Evolutionary conservation across 1,139 yeast species (phyloP).

Genomic region (Kluyveromyces sp.): DNA sequence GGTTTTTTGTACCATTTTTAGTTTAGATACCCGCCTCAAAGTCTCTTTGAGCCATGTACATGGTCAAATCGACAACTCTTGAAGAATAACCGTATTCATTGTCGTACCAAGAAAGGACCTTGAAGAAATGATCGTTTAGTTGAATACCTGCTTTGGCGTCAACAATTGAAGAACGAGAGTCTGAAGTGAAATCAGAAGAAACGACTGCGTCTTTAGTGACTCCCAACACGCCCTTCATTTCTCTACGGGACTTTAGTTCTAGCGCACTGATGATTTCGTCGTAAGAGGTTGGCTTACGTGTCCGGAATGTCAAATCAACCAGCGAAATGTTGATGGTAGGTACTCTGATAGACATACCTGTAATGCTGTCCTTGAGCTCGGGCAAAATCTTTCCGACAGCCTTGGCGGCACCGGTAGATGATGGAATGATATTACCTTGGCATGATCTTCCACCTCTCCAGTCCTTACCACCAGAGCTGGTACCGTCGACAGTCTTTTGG

Average conservation of each 20-base stretch:
- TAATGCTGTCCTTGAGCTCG: slow-evolving; percentile 77
- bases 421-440: slow-evolving; percentile 82
- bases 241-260: slow-evolving; percentile 63
- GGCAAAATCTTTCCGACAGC: slow-evolving; percentile 90
- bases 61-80: slow-evolving; percentile 81
- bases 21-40: slow-evolving; percentile 3
- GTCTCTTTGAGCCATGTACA: slow-evolving; percentile 47
- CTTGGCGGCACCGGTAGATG: slow-evolving; percentile 90
- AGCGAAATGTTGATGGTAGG: slow-evolving; percentile 85
- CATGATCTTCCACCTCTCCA: slow-evolving; percentile 96
- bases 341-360: slow-evolving; percentile 84
- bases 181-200: slow-evolving; percentile 76
- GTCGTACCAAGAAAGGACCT: slow-evolving; percentile 86
- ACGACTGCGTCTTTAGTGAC: slow-evolving; percentile 86
- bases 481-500: slow-evolving; percentile 83
- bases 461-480: slow-evolving; percentile 76
- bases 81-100: slow-evolving; percentile 89
- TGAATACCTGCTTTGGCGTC: slow-evolving; percentile 83
- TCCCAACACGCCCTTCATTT: slow-evolving; percentile 67
- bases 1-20: not conserved
- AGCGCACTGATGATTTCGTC: slow-evolving; percentile 68
- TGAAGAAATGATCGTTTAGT: slow-evolving; percentile 74
- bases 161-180: slow-evolving; percentile 70
- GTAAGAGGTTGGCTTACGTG: slow-evolving; percentile 61
- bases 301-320: slow-evolving; percentile 63